Conservation (phyloP, 2,329 filamentous ascomycete species). For the Fusarium continuum region DNA sequence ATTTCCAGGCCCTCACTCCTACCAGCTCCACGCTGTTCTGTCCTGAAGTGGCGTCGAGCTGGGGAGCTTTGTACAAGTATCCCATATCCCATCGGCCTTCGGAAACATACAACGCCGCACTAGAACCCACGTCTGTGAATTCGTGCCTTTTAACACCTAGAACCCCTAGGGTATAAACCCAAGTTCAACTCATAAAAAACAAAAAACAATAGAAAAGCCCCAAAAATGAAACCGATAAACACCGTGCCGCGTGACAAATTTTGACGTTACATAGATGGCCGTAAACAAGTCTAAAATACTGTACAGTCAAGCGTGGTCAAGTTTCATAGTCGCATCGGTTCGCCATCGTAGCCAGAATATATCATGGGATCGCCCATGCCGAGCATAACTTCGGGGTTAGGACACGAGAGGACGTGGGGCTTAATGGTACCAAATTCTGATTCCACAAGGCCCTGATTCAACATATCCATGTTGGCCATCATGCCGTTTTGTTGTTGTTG, state of each 20-base stretch:
- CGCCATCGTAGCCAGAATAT: constrained; percentile 61
- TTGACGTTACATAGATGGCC: constrained; percentile 38
- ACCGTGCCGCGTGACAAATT: constrained; percentile 38
- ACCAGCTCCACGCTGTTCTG: constrained; percentile 11
- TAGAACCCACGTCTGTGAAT: constrained; percentile 1
- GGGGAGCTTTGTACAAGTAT: constrained; percentile 6
- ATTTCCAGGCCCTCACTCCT: not conserved
- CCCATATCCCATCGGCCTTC: constrained; percentile 10
- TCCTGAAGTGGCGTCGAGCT: constrained; percentile 10
- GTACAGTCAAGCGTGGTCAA: constrained; percentile 33
- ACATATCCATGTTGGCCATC: constrained; percentile 56
- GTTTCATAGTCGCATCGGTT: constrained; percentile 53
- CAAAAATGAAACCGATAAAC: constrained; percentile 23
- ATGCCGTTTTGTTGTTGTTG: constrained; percentile 54
- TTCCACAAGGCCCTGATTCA: constrained; percentile 61
- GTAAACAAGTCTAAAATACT: constrained; percentile 41
- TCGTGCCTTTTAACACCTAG: constrained; percentile 20
- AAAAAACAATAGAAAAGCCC: constrained; percentile 1
- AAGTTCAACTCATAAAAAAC: constrained; percentile 3
- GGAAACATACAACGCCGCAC: constrained; percentile 25
- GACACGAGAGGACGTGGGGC: constrained; percentile 62
- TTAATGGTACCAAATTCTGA: constrained; percentile 64
- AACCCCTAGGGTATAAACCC: constrained; percentile 20
- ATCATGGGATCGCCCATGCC: constrained; percentile 68
- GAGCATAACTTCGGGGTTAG: constrained; percentile 65